phyloP scores from a whole-genome alignment of 140 eudicot genomes.

The Flaveria floridana region DNA sequence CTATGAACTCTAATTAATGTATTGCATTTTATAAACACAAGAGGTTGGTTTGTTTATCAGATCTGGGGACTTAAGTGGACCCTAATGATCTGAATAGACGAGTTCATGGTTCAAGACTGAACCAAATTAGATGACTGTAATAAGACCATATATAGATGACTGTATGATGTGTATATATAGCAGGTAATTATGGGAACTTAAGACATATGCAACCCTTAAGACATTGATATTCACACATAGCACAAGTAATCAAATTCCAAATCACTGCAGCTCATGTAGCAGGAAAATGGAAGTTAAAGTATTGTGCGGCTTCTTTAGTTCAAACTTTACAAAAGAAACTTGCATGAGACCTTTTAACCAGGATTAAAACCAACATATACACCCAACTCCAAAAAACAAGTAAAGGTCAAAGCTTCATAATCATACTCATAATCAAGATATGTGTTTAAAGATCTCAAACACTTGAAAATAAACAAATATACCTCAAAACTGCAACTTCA shows the following conservation, averaged over 20 bases:
- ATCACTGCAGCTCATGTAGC: neutral
- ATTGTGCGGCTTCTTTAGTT: neutral
- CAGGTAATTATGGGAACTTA: neutral
- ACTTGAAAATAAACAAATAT: neutral
- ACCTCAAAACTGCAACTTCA: constrained; percentile 1
- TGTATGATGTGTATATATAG: neutral
- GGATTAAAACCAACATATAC: neutral
- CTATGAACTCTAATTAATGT: neutral
- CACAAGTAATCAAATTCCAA: neutral
- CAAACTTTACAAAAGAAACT: neutral
- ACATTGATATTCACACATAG: neutral
- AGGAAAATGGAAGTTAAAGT: neutral
- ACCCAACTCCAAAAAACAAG: neutral
- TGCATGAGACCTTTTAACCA: neutral
- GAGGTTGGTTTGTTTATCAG: neutral
- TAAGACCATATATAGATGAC: neutral
- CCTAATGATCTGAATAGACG: neutral
- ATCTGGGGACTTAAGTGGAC: neutral
- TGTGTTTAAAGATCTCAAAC: constrained; percentile 17
- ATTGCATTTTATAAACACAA: too few species aligned
- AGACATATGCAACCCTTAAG: neutral
- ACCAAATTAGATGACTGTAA: neutral
- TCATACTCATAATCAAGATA: constrained; percentile 4
- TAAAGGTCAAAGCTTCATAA: constrained; percentile 1
- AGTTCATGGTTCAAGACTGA: neutral